Evolutionary conservation across 768 basidiomycete species (phyloP), one percentile per base, ranked within the genome.

Genomic region (Galerina marginata): DNA sequence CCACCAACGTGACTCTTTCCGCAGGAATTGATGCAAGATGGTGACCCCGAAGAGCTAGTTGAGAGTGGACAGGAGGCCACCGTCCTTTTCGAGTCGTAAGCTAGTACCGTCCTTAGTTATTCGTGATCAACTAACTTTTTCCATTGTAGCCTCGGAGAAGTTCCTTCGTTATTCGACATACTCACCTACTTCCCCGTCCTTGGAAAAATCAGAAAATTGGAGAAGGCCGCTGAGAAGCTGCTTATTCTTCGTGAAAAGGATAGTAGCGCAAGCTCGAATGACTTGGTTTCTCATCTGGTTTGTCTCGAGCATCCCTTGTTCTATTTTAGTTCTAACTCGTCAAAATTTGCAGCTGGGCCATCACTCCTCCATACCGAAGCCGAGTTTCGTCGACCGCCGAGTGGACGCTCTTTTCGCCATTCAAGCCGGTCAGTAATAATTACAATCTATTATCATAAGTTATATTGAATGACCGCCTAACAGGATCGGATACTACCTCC

Each of bases 401-500:
- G 33, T 65, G 7, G 69, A 69, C 25, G 58, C 65, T 9, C 25
- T 70, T 14, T 63, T 70, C 20, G 67, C 65, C 3, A 65, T 69
- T 26, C 60, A 69, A 56, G 69, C 67, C 11, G 71, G 71, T 68
- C 36, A 40, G 58, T 7, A 33, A 33, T 5, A 33, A 0, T 56
- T 25, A 26, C 23, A 23, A 20, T 20, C 2, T 2, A 20, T 20
- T 20, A 20, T 20, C 20, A 20, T 20, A 14, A 52, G 38, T 7
- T 23, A 42, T 14, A 49, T 40, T 23, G 26, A 23, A 11, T 39
- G n/a, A 14, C 23, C 44, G 20, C 9, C 14, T 25, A 16, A 16
- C 56, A 74, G 75, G 75, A 3, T 70, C 72, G 4, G 73, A 77
- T 59, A 75, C 63, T 25, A 72, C 69, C 2, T 63, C 73, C 0